Evolutionary conservation across 345 rosid genomes (phyloP).

Genomic region (Tarenaya hassleriana): DNA sequence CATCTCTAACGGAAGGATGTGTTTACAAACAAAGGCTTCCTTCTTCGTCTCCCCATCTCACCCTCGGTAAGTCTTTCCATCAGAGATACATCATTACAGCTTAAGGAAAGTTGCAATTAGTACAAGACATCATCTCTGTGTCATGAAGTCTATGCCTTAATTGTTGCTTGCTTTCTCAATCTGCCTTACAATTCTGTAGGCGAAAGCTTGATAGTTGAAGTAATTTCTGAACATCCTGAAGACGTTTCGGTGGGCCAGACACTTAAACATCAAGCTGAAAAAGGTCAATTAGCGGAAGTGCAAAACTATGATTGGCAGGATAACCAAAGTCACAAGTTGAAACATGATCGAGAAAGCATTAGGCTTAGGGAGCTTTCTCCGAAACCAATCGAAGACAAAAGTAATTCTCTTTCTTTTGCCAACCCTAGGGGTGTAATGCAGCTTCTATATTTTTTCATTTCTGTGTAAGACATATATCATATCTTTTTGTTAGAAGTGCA

Average conservation of each 20-base stretch:
- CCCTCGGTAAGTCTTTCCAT: constrained; percentile 34
- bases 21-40: constrained; percentile 62
- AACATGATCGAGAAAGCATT: constrained; percentile 31
- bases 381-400: constrained; percentile 42
- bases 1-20: constrained; percentile 49
- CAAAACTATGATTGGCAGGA: constrained; percentile 33
- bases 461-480: constrained; percentile 41
- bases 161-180: constrained; percentile 3
- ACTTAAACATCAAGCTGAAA: constrained; percentile 37
- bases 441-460: constrained; percentile 11
- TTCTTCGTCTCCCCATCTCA: constrained; percentile 38
- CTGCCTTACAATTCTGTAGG: constrained; percentile 34
- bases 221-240: constrained; percentile 49
- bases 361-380: constrained; percentile 29
- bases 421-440: constrained; percentile 17
- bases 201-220: constrained; percentile 56
- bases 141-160: constrained; percentile 15
- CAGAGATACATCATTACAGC: constrained; percentile 5
- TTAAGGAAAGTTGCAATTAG: constrained; percentile 3
- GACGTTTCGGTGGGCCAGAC: constrained; percentile 61
- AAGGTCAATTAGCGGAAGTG: constrained; percentile 37
- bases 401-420: constrained; percentile 51
- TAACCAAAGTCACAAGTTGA: constrained; percentile 29
- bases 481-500: constrained; percentile 77
- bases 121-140: neutral